Conservation (phyloP, 1,284 basidiomycete genomes). For the Afroboletus lepidellus region DNA sequence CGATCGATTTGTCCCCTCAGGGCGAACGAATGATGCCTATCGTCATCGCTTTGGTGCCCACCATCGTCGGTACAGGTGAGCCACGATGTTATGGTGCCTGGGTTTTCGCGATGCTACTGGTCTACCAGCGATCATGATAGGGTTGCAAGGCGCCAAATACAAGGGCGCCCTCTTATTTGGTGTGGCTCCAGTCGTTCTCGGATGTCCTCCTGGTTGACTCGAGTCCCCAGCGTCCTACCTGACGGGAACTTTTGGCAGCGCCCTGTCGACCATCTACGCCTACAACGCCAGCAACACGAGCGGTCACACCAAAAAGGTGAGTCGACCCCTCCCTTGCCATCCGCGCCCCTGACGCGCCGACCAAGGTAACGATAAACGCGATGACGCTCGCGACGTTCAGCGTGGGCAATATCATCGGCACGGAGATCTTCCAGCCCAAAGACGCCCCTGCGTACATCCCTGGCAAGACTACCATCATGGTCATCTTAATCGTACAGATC, state of each 20-base stretch:
- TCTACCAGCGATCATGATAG: conserved; percentile 53
- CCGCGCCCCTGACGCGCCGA: neutral
- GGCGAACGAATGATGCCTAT: conserved; percentile 65
- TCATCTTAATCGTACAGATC: conserved; percentile 27
- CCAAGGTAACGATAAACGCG: conserved; percentile 35
- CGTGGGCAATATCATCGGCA: conserved; percentile 33
- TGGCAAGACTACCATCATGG: conserved; percentile 35
- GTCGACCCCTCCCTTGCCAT: neutral
- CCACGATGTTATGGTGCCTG: neutral
- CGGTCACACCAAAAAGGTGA: conserved; percentile 65
- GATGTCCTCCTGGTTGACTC: neutral
- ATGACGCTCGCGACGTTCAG: conserved; percentile 34
- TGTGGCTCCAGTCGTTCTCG: conserved; percentile 23
- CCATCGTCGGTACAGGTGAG: conserved; percentile 56
- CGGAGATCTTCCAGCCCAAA: conserved; percentile 36
- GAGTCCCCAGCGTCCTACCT: conserved; percentile 50
- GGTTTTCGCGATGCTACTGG: neutral
- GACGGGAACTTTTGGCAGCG: conserved; percentile 58
- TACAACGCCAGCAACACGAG: conserved; percentile 68
- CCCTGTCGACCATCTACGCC: conserved; percentile 60
- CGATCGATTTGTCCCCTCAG: conserved; percentile 31
- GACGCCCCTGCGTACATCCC: conserved; percentile 37
- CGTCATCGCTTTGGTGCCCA: conserved; percentile 58
- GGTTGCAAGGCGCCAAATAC: conserved; percentile 46
- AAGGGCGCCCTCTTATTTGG: conserved; percentile 62